A percentile compares a stretch with the other conserved stretches of the same genome.
Evolutionary conservation across 1,139 yeast species (phyloP).

Genomic region (Yamadazyma jaroonii): DNA sequence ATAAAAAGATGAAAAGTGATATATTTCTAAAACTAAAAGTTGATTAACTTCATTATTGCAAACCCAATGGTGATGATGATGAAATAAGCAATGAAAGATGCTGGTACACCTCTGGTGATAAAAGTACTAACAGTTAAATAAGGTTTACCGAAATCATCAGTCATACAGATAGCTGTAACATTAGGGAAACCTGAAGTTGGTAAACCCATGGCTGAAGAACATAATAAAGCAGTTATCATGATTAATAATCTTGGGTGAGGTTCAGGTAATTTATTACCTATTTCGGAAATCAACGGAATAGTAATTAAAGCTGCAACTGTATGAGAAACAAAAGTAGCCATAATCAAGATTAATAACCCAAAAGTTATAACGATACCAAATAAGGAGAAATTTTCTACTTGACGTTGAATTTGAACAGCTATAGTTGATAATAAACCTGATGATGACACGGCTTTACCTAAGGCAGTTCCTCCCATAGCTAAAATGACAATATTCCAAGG

Average conservation of each 20-base stretch:
- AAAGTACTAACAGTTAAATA: conserved; percentile 64
- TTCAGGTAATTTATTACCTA: conserved; percentile 55
- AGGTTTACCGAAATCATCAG: conserved; percentile 67
- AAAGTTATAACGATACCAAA: conserved; percentile 63
- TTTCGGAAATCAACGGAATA: conserved; percentile 66
- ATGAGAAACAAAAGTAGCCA: conserved; percentile 75
- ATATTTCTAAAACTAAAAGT: no score
- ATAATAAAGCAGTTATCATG: conserved; percentile 63
- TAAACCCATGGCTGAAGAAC: conserved; percentile 76
- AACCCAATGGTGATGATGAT: conserved; percentile 64
- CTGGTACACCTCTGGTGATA: conserved; percentile 70
- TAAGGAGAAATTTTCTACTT: conserved; percentile 54
- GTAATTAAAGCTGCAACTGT: conserved; percentile 76
- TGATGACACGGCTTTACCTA: conserved; percentile 71
- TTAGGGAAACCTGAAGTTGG: conserved; percentile 79
- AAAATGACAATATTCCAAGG: conserved; percentile 76
- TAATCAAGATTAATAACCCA: conserved; percentile 61
- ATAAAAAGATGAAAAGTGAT: no score
- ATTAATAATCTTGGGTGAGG: conserved; percentile 61
- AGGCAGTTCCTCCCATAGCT: conserved; percentile 78
- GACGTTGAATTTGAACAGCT: conserved; percentile 53
- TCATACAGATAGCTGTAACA: conserved; percentile 76
- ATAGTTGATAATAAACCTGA: conserved; percentile 67
- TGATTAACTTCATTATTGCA: conserved; percentile 56
- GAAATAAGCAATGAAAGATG: conserved; percentile 54